A percentile compares a stretch with the other conserved stretches of the same genome.
These are phyloP conservation scores for Aspergillus terreus DNA, from an alignment of 2,329 filamentous ascomycete species.

Conservation along the genomic window DNA sequence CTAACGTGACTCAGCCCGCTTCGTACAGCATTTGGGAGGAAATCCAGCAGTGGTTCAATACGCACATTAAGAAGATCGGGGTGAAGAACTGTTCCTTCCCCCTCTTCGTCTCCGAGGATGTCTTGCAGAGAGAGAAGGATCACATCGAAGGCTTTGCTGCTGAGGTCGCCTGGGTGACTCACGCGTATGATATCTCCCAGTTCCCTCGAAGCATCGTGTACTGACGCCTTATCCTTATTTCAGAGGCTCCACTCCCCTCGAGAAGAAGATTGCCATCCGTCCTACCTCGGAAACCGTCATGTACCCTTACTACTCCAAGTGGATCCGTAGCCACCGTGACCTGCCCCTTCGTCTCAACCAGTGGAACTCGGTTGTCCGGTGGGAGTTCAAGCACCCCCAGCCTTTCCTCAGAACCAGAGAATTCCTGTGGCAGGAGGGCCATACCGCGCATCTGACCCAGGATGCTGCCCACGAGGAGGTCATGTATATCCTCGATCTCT, in stretches of 20 bases:
- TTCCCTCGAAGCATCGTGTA: not conserved
- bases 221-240: constrained; percentile 8
- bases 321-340: constrained; percentile 95
- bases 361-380: constrained; percentile 93
- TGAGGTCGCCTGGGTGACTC: constrained; percentile 51
- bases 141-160: constrained; percentile 99
- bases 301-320: constrained; percentile 94
- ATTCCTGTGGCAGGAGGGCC: constrained; percentile 97
- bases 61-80: constrained; percentile 80
- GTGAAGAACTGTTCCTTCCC: constrained; percentile 97
- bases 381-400: constrained; percentile 92
- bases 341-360: constrained; percentile 93
- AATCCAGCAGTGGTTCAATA: constrained; percentile 57
- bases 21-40: constrained; percentile 67
- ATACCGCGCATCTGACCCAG: constrained; percentile 86
- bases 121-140: constrained; percentile 81
- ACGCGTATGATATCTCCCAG: constrained; percentile 35
- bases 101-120: constrained; percentile 89
- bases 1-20: constrained; percentile 46
- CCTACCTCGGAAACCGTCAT: constrained; percentile 75
- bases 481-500: constrained; percentile 86
- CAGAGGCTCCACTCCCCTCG: constrained; percentile 87
- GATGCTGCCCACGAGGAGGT: constrained; percentile 80
- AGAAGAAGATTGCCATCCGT: constrained; percentile 70
- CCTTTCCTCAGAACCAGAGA: constrained; percentile 88